Evolutionary conservation across 148 eudicot species (phyloP).

Genomic region (Silene latifolia): DNA sequence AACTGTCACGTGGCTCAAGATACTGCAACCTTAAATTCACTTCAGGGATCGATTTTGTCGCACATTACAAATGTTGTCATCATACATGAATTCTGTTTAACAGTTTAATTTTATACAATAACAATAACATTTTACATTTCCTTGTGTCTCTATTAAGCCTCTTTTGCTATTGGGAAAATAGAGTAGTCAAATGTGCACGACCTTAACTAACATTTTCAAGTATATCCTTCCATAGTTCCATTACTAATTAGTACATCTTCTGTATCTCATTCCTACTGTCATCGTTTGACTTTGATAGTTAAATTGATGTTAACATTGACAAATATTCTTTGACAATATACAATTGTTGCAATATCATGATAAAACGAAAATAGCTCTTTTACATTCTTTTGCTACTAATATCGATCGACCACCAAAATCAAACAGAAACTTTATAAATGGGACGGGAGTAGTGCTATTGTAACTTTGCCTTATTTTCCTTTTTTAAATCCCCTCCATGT

Average conservation of each 20-base stretch:
- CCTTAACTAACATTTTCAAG: no score
- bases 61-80: not conserved
- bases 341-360: no score
- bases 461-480: not conserved
- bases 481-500: not conserved
- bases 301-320: no score
- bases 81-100: not conserved
- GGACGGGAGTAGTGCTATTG: not conserved
- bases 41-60: not conserved
- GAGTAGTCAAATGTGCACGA: not conserved
- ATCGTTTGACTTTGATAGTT: no score
- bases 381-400: no score
- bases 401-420: not conserved
- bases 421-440: no score
- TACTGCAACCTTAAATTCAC: not conserved
- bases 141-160: not conserved
- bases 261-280: no score
- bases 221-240: no score
- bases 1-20: not conserved
- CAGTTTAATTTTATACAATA: not conserved
- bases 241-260: no score
- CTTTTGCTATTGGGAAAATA: not conserved
- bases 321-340: no score
- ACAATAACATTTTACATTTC: not conserved
- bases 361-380: no score